Evolutionary conservation across 768 basidiomycete species (phyloP).

Genomic region (Suillus decipiens): DNA sequence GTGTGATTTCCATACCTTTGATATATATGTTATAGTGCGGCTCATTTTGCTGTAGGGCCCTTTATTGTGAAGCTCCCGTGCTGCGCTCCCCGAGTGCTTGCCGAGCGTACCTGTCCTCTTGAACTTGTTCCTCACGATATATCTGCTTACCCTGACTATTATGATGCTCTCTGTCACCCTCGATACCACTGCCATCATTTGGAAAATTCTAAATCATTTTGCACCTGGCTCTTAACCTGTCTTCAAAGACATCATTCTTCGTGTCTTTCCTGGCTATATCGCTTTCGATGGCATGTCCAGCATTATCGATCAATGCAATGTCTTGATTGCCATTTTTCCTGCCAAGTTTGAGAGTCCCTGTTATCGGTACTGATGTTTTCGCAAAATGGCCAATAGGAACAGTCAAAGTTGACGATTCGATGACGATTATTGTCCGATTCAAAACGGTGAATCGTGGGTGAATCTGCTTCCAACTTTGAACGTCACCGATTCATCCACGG

Average conservation of each 20-base stretch:
- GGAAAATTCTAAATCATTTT: background rate
- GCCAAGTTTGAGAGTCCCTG: background rate
- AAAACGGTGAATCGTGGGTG: too few species aligned
- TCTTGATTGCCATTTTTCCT: background rate
- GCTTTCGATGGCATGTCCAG: background rate
- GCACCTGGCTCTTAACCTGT: background rate
- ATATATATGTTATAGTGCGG: too few species aligned
- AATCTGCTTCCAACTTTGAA: too few species aligned
- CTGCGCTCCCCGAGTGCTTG: background rate
- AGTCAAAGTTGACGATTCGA: too few species aligned
- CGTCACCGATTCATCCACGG: too few species aligned
- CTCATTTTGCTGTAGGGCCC: background rate
- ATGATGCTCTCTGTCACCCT: background rate
- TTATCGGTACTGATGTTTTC: background rate
- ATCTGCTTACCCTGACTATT: background rate
- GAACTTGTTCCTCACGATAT: background rate
- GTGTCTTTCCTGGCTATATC: background rate
- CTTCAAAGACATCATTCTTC: background rate
- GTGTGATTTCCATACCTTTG: too few species aligned
- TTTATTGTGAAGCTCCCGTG: background rate
- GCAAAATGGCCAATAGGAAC: too few species aligned
- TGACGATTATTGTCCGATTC: too few species aligned
- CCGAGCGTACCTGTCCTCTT: background rate
- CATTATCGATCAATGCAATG: background rate
- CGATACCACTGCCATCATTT: background rate